A percentile compares a stretch with the other conserved stretches of the same genome.
phyloP scores from a whole-genome alignment of 2,329 filamentous ascomycete genomes.

The Phaeosphaeriaceae sp. region DNA sequence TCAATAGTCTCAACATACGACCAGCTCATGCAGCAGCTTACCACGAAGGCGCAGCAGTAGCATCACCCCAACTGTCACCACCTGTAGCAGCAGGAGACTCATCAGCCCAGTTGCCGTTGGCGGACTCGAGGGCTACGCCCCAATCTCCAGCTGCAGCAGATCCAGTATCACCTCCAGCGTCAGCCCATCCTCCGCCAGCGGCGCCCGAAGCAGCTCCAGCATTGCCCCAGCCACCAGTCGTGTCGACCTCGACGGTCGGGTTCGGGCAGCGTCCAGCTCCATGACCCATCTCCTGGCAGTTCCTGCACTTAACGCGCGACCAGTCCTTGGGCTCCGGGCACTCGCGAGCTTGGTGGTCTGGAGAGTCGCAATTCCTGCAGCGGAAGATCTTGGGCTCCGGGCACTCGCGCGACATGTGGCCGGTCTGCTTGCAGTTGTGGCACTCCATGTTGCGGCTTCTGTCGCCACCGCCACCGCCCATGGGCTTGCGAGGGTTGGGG shows the following conservation, averaged over 20 bases:
- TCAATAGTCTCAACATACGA: neutral
- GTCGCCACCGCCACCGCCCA: constrained; percentile 15
- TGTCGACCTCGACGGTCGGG: constrained; percentile 31
- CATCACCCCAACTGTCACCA: constrained; percentile 2
- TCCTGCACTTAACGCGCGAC: constrained; percentile 65
- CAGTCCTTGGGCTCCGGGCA: constrained; percentile 64
- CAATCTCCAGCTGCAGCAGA: constrained; percentile 18
- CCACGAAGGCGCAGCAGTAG: neutral
- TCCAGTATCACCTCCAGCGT: constrained; percentile 22
- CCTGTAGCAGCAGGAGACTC: constrained; percentile 5
- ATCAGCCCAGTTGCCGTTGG: constrained; percentile 2
- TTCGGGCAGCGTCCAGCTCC: constrained; percentile 50
- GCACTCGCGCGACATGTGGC: constrained; percentile 37
- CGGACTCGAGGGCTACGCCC: constrained; percentile 20
- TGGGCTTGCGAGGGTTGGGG: constrained; percentile 24
- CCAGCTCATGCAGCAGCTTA: neutral
- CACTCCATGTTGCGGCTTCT: too few relatives aligned
- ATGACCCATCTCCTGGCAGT: constrained; percentile 59
- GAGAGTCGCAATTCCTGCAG: constrained; percentile 68
- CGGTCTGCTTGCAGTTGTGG: constrained; percentile 36
- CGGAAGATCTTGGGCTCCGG: constrained; percentile 39
- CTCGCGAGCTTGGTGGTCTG: constrained; percentile 64
- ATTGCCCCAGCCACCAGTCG: constrained; percentile 27
- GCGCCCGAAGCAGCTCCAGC: constrained; percentile 17
- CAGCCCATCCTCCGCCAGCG: constrained; percentile 25